Base-by-base conservation (phyloP, 768 basidiomycete genomes). In the Tricholoma saponaceum region DNA sequence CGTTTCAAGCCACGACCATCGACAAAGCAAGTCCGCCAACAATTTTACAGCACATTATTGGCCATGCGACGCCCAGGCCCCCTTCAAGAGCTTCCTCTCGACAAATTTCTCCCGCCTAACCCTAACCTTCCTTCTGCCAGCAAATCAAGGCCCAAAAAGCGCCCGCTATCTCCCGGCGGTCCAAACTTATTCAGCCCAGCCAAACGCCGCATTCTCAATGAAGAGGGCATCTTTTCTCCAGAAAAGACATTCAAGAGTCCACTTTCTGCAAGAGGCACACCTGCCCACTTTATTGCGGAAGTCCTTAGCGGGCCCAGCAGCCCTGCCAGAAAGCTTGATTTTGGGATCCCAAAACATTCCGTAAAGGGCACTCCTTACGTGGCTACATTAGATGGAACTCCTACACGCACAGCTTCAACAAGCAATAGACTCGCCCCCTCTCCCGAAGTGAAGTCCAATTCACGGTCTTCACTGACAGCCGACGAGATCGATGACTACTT, bases 171-270 rank as follows among this genome's bases (percentile, higher is more conserved):
- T 25, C 85, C 87, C 1, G 78, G 76, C 26, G 72, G 66, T 35
- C 74, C 77, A 13, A 70, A 66, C 22, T 71, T 79, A 46, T 79
- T 79, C 64, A 87, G 82, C 62, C 85, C 88, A 20, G 76, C 84
- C 26, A 90, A 90, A 66, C 83, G 88, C 52, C 83, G 88, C 54
- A 80, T 89, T 51, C 74, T 88, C 59, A 75, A 74, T 62, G 76
- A 75, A 50, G 84, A 84, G 64, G 83, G 79, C 55, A 70, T 81
- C 7, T 70, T 74, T 43, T 69, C 74, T 30, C 69, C 74, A 4
- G 68, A 71, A 53, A 76, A 72, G 64, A 69, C 70, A n/a, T 47
- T 65, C 54, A 76, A 75, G 58, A 74, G 63, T 57, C 70, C 78
- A 25, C 55, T 73, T 26, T 67, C 68, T 10, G 61, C 62, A 32